Conservation (phyloP, 2,329 filamentous ascomycete species). For the Rutstroemia sp. region DNA sequence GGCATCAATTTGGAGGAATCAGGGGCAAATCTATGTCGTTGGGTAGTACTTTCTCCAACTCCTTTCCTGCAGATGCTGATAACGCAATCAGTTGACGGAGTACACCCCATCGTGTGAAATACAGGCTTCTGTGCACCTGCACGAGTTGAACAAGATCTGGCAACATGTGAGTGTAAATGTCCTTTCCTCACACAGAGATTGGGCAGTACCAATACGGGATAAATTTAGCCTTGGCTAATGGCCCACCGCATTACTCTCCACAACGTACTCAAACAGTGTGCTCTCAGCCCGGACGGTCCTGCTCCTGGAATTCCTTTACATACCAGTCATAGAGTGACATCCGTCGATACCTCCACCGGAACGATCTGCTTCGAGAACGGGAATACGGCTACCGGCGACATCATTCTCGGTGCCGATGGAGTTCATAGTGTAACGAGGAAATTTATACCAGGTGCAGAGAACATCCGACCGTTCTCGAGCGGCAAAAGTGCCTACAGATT, state of each 20-base stretch:
- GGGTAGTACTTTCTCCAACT: background rate
- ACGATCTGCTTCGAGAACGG: slow-evolving; percentile 40
- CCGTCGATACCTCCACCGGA: slow-evolving; percentile 35
- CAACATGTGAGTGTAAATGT: slow-evolving; percentile 30
- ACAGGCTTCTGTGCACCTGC: slow-evolving; percentile 16
- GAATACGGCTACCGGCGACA: slow-evolving; percentile 11
- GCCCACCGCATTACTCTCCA: slow-evolving; percentile 48
- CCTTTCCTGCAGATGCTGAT: background rate
- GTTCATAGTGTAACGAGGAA: background rate
- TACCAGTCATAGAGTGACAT: slow-evolving; percentile 36
- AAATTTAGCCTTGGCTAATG: slow-evolving; percentile 38
- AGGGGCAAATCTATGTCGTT: slow-evolving; percentile 25
- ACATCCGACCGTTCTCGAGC: slow-evolving; percentile 5
- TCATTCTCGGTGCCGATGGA: slow-evolving; percentile 1
- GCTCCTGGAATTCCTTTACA: slow-evolving; percentile 33
- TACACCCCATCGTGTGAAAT: background rate
- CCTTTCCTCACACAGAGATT: background rate
- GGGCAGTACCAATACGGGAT: background rate
- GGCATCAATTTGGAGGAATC: slow-evolving; percentile 35
- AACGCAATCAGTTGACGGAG: slow-evolving; percentile 28
- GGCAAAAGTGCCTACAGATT: slow-evolving; percentile 21
- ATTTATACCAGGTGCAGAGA: background rate
- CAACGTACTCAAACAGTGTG: slow-evolving; percentile 40
- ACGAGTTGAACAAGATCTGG: slow-evolving; percentile 36
- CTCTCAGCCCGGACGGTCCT: slow-evolving; percentile 32